Evolutionary conservation across 1,139 yeast genomes (phyloP).

Genomic region (Torulaspora pretoriensis): DNA sequence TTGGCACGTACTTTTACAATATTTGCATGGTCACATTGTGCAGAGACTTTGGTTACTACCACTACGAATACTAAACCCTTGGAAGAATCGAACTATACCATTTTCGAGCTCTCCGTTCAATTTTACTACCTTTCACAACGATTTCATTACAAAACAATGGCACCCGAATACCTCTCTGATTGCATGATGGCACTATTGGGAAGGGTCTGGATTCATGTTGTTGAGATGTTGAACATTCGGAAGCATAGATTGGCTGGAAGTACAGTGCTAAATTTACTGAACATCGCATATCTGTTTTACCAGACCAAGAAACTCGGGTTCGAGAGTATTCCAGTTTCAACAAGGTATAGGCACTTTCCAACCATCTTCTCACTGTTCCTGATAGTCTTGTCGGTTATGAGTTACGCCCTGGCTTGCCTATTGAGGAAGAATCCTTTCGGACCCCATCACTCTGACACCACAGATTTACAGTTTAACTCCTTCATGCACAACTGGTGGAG

Average conservation of each 20-base stretch:
- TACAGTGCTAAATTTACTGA: slow-evolving; percentile 22
- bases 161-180: slow-evolving; percentile 21
- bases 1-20: slow-evolving; percentile 18
- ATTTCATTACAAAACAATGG: slow-evolving; percentile 4
- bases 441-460: slow-evolving; percentile 11
- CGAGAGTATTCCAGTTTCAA: slow-evolving; percentile 17
- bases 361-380: slow-evolving; percentile 24
- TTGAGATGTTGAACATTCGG: slow-evolving; percentile 26
- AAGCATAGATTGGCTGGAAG: slow-evolving; percentile 24
- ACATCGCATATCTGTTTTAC: slow-evolving; percentile 18
- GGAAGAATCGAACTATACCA: slow-evolving; percentile 30
- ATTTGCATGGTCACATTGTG: slow-evolving; percentile 28
- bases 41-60: slow-evolving; percentile 29
- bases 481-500: slow-evolving; percentile 33
- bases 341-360: slow-evolving; percentile 25
- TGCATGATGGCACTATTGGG: slow-evolving; percentile 26
- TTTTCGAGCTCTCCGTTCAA: slow-evolving; percentile 30
- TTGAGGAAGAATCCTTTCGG: slow-evolving; percentile 24
- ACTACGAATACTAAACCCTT: slow-evolving; percentile 26
- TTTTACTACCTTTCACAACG: slow-evolving; percentile 21
- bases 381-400: slow-evolving; percentile 21
- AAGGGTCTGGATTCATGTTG: slow-evolving; percentile 28
- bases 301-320: slow-evolving; percentile 13
- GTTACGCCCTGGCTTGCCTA: slow-evolving; percentile 25
- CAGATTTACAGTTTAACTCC: slow-evolving; percentile 28